These are phyloP conservation scores for Penicillium maclennaniae DNA, from an alignment of 495 filamentous ascomycete species.

Conservation along the genomic window DNA sequence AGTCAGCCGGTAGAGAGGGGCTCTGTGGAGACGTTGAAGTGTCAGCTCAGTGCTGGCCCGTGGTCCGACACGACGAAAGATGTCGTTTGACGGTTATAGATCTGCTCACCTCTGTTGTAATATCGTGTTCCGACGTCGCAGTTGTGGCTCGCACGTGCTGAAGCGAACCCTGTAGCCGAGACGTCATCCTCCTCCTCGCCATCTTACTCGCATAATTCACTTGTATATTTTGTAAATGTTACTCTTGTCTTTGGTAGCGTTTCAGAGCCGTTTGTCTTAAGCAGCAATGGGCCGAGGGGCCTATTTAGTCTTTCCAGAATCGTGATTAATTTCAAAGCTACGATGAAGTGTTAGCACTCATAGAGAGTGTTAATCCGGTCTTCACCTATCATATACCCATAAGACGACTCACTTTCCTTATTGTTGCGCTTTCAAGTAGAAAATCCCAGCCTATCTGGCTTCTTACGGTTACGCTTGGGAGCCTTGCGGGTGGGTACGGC, in stretches of 20 bases:
- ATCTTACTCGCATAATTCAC: too few relatives aligned
- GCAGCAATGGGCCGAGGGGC: too few relatives aligned
- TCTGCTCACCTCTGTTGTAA: not conserved
- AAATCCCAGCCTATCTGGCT: not conserved
- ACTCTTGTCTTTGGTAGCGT: too few relatives aligned
- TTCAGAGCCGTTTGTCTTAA: too few relatives aligned
- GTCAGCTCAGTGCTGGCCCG: not conserved
- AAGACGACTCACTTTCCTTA: not conserved
- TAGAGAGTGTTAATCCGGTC: too few relatives aligned
- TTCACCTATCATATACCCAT: too few relatives aligned
- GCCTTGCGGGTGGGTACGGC: not conserved
- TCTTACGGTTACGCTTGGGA: not conserved
- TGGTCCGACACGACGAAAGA: not conserved
- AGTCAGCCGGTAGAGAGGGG: not conserved
- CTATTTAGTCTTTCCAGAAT: not conserved
- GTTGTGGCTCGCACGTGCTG: not conserved
- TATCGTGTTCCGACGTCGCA: not conserved
- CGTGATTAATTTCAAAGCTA: not conserved
- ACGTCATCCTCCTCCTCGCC: too few relatives aligned
- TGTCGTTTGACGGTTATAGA: not conserved
- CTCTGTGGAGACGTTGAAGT: too few relatives aligned
- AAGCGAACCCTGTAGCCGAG: too few relatives aligned
- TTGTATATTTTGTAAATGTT: too few relatives aligned
- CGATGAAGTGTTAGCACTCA: not conserved
- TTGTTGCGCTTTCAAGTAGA: not conserved